These are phyloP conservation scores for Trichoderma afroharzianum DNA, from an alignment of 2,329 filamentous ascomycete genomes.

Conservation along the genomic window DNA sequence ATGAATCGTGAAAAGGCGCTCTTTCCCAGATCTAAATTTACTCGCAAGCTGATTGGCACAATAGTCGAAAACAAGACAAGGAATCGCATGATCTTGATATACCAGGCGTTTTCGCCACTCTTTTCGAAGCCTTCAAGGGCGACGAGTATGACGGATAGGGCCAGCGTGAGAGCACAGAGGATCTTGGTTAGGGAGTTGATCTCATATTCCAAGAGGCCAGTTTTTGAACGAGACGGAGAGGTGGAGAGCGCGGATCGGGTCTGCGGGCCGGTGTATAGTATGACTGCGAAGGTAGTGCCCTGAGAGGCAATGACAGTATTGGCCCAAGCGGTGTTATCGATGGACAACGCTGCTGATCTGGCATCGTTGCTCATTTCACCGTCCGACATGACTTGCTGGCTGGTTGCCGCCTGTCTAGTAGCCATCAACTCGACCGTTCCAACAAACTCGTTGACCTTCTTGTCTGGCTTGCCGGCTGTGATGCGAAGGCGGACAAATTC, in stretches of 20 bases:
- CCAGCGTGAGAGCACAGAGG: constrained; percentile 80
- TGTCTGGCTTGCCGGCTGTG: constrained; percentile 85
- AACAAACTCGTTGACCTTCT: constrained; percentile 89
- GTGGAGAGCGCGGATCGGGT: constrained; percentile 93
- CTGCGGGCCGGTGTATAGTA: constrained; percentile 92
- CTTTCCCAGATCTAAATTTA: constrained; percentile 97
- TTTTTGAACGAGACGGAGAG: constrained; percentile 86
- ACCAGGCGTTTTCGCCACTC: constrained; percentile 71
- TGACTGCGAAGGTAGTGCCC: constrained; percentile 80
- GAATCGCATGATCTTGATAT: constrained; percentile 97
- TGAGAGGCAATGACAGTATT: constrained; percentile 96
- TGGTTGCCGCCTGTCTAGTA: constrained; percentile 48
- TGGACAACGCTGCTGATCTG: constrained; percentile 71
- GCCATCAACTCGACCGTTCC: constrained; percentile 78
- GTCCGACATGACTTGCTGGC: constrained; percentile 33
- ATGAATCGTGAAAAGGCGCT: constrained; percentile 96
- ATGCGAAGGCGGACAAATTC: constrained; percentile 70
- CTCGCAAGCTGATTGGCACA: constrained; percentile 91
- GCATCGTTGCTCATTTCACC: constrained; percentile 32
- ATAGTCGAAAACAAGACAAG: constrained; percentile 98
- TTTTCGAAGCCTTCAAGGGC: constrained; percentile 77
- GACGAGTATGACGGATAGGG: constrained; percentile 82
- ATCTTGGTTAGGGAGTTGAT: constrained; percentile 98
- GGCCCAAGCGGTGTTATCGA: constrained; percentile 98
- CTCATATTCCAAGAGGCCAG: constrained; percentile 87